Conservation (phyloP, 2,329 filamentous ascomycete genomes). For the Juglanconis sp. region DNA sequence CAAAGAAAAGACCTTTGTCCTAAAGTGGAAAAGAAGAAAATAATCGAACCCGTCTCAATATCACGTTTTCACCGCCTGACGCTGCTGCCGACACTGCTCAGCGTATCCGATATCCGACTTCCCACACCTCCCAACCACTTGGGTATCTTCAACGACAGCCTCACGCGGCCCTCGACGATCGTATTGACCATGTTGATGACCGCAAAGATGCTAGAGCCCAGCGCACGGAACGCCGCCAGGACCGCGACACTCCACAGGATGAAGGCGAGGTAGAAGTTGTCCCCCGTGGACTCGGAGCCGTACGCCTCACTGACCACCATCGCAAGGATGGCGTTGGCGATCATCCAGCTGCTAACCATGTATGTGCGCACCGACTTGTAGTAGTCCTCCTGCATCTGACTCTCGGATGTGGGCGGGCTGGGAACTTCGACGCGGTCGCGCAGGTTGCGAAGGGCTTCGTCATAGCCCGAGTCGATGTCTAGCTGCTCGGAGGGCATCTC, state of each 20-base stretch:
- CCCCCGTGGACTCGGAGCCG: slow-evolving; percentile 63
- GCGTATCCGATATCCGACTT: slow-evolving; percentile 43
- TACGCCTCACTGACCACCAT: slow-evolving; percentile 93
- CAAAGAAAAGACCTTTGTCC: neutral
- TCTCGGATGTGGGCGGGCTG: slow-evolving; percentile 58
- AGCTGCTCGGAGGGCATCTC: slow-evolving; percentile 98
- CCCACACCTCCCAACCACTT: slow-evolving; percentile 46
- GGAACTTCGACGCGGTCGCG: slow-evolving; percentile 87
- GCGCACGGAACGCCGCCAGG: slow-evolving; percentile 81
- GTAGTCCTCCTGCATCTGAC: slow-evolving; percentile 94
- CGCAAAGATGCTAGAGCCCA: slow-evolving; percentile 78
- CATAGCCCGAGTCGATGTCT: slow-evolving; percentile 96
- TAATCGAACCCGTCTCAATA: neutral
- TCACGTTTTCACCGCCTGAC: slow-evolving; percentile 30
- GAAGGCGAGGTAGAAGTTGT: slow-evolving; percentile 89
- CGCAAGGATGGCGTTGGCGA: slow-evolving; percentile 84
- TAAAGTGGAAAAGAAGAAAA: neutral
- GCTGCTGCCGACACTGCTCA: slow-evolving; percentile 48
- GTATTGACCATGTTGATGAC: slow-evolving; percentile 81
- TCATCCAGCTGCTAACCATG: slow-evolving; percentile 95
- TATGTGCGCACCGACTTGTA: slow-evolving; percentile 96
- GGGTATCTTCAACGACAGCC: slow-evolving; percentile 53
- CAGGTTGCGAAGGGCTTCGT: slow-evolving; percentile 93
- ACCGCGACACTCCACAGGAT: slow-evolving; percentile 89
- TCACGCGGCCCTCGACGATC: slow-evolving; percentile 79